Percentiles rank a stretch among this genome's conserved stretches.
Conservation (phyloP, 2,329 filamentous ascomycete genomes). For the Rutstroemia sp. region DNA sequence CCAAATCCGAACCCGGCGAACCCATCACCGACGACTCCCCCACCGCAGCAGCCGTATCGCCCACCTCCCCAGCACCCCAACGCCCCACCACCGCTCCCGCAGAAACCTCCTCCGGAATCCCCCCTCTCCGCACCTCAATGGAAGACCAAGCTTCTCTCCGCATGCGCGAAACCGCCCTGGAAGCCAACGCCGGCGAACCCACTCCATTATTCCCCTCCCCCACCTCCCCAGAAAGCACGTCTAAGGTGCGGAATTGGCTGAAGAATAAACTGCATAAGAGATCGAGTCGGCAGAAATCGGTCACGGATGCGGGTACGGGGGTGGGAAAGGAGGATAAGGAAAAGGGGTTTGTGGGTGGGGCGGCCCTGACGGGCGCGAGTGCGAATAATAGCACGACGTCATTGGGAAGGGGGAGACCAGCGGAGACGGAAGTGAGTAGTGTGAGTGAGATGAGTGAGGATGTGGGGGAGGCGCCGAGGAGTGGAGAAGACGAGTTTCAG, state of each 20-base stretch:
- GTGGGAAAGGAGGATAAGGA: too few relatives aligned
- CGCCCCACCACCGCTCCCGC: constrained; percentile 9
- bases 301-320: constrained; percentile 1
- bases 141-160: constrained; percentile 23
- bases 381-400: constrained; percentile 37
- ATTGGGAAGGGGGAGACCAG: background rate
- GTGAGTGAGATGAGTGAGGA: background rate
- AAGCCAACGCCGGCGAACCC: constrained; percentile 15
- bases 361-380: constrained; percentile 37
- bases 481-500: constrained; percentile 38
- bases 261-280: constrained; percentile 39
- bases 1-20: constrained; percentile 3
- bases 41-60: too few relatives aligned
- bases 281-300: constrained; percentile 29
- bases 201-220: constrained; percentile 17
- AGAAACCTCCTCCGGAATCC: background rate
- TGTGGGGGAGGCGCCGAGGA: background rate
- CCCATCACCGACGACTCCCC: background rate
- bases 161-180: constrained; percentile 17
- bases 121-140: constrained; percentile 22
- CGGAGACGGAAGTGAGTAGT: background rate
- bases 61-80: background rate
- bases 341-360: constrained; percentile 44
- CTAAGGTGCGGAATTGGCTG: constrained; percentile 42
- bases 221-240: constrained; percentile 13